A percentile compares a stretch with the other conserved stretches of the same genome.
phyloP scores from a whole-genome alignment of 192 early-diverging fungal species.

The Coemansia sp. region DNA sequence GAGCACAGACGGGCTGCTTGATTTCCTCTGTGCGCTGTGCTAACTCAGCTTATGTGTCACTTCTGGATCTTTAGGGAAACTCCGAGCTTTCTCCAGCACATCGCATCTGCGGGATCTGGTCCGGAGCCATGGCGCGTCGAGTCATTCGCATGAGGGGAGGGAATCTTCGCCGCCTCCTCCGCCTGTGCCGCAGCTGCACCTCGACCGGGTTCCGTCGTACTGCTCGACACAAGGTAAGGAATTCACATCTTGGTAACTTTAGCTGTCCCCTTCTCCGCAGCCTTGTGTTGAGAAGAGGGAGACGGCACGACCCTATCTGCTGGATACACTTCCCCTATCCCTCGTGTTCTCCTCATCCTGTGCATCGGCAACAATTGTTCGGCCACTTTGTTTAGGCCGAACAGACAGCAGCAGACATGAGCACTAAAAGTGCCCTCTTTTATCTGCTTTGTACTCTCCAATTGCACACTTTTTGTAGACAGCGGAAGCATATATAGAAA shows the following conservation, averaged over 20 bases:
- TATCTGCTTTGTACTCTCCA: neutral
- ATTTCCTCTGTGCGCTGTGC: neutral
- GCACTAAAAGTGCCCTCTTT: neutral
- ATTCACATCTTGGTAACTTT: neutral
- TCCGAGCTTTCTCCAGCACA: constrained; percentile 54
- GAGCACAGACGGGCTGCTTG: constrained; percentile 2
- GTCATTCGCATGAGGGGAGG: constrained; percentile 18
- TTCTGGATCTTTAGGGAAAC: constrained; percentile 35
- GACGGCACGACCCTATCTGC: neutral
- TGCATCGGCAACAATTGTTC: neutral
- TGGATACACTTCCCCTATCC: neutral
- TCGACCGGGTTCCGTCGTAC: constrained; percentile 27
- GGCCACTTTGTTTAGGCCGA: neutral
- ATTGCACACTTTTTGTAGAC: constrained; percentile 6
- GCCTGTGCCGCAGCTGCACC: constrained; percentile 28
- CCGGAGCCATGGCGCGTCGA: constrained; percentile 21
- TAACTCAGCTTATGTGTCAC: neutral
- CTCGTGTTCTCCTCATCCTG: neutral
- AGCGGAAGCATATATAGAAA: constrained; percentile 1
- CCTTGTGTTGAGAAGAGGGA: neutral
- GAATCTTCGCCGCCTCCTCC: constrained; percentile 32
- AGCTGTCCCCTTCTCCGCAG: neutral
- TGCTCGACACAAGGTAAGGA: constrained; percentile 29
- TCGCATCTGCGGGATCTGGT: constrained; percentile 50
- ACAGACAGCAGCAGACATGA: neutral